These are phyloP conservation scores for Aspergillus sp. DNA, from an alignment of 2,329 filamentous ascomycete species.

Conservation along the genomic window DNA sequence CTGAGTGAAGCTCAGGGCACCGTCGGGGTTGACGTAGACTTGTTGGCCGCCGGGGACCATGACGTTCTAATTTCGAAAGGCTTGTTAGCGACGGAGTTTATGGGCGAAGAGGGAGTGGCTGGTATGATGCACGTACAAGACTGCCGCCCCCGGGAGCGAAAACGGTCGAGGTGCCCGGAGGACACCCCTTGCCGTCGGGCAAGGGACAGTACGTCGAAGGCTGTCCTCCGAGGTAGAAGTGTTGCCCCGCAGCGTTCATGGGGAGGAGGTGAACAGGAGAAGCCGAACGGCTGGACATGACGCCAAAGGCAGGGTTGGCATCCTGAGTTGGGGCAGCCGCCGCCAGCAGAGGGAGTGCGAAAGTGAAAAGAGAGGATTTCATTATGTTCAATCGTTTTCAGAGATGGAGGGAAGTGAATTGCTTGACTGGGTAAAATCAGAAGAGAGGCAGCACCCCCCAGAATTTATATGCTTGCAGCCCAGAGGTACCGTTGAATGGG, in stretches of 20 bases:
- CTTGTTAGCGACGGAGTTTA: conserved; percentile 1
- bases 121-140: conserved; percentile 29
- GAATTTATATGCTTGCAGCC: conserved; percentile 4
- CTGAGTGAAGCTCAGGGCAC: conserved; percentile 57
- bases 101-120: background rate
- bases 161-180: conserved; percentile 49
- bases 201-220: conserved; percentile 53
- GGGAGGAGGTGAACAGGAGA: conserved; percentile 51
- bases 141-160: conserved; percentile 41
- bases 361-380: conserved; percentile 24
- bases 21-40: conserved; percentile 57
- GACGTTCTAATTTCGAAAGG: conserved; percentile 42
- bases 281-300: conserved; percentile 47
- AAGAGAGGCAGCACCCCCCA: background rate
- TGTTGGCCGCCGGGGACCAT: conserved; percentile 63
- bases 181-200: conserved; percentile 36
- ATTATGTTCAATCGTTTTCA: conserved; percentile 16
- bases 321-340: conserved; percentile 23
- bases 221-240: conserved; percentile 52
- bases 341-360: conserved; percentile 29
- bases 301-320: conserved; percentile 34
- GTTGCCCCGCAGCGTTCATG: conserved; percentile 49
- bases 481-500: background rate
- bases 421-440: background rate
- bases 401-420: background rate